A percentile compares a stretch with the other conserved stretches of the same genome.
Evolutionary conservation across 2,329 filamentous ascomycete species (phyloP).

Genomic region (Ilyonectria destructans): DNA sequence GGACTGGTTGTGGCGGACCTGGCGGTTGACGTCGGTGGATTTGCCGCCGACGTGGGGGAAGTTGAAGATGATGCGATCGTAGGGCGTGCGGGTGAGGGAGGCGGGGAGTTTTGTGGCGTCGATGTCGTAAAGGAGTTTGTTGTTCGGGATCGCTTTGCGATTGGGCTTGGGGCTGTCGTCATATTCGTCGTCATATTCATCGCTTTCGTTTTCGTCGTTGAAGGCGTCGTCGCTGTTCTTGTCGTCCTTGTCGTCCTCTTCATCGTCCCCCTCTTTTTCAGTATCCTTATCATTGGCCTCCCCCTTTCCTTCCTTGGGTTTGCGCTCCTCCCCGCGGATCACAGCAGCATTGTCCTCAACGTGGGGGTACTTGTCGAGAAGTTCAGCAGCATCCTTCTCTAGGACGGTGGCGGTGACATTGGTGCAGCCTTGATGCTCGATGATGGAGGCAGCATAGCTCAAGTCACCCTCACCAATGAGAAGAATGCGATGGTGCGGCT

Average conservation of each 20-base stretch:
- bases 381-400: constrained; percentile 70
- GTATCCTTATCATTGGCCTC: constrained; percentile 22
- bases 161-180: constrained; percentile 38
- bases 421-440: constrained; percentile 76
- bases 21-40: constrained; percentile 92
- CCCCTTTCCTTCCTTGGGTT: constrained; percentile 35
- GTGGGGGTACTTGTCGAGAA: constrained; percentile 84
- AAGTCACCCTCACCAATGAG: constrained; percentile 87
- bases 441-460: constrained; percentile 80
- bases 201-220: constrained; percentile 39
- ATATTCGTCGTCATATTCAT: constrained; percentile 40
- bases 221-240: constrained; percentile 34
- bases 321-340: constrained; percentile 55
- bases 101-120: constrained; percentile 77
- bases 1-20: constrained; percentile 93
- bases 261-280: constrained; percentile 26
- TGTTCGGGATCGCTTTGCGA: constrained; percentile 43
- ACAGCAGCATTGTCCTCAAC: constrained; percentile 72
- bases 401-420: constrained; percentile 80
- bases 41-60: constrained; percentile 97
- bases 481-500: constrained; percentile 77
- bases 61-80: constrained; percentile 92
- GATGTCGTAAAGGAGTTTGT: constrained; percentile 71
- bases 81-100: constrained; percentile 63
- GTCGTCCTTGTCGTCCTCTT: constrained; percentile 37